Evolutionary conservation across 495 filamentous ascomycete genomes (phyloP), one percentile per base, ranked within the genome.

Genomic region (Cairneyella variabilis): DNA sequence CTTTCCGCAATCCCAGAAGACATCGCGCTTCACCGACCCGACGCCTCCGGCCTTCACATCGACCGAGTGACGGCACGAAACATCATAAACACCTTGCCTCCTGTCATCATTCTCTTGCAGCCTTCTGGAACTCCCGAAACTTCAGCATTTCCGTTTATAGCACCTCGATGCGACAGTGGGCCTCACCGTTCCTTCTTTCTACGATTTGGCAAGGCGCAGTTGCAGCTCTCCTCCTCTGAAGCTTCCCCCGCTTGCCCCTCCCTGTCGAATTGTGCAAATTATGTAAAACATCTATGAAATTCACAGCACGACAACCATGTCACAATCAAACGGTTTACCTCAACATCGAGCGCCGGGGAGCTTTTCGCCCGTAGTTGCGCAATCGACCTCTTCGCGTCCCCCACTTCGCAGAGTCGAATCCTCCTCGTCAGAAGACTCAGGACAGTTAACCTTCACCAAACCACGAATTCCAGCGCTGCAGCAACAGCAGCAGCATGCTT

Each of bases 351-450:
- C 71, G 48, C 76, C 76, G 30, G 78, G 77, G 60, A 76, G 75
- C 69, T 81, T 80, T 69, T 79, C 77, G 46, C 74, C 78, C 56
- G 66, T 78, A 40, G 66, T 75, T 23, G 48, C 64, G 22, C 51
- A 69, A 21, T 66, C 69, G 9, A n/a, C 69, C 39, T 61, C 65
- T 6, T 67, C 65, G 20, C 60, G 71, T 46, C 75, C 67, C 47
- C 60, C 61, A 39, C 58, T 69, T 10, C 63, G 68, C 25, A 63
- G 69, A 42, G 65, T 76, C 46, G 74, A 75, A 48, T 75, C 75
- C n/a, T 71, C 70, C 6, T 71, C 46, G 1, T 52, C 51, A 12
- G 57, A 60, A 32, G 54, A 75, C 32, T 58, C 62, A 48, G 59
- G 65, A 12, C 59, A 69, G n/a, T 26, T 72, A 21, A 65, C 58